Evolutionary conservation across 202 grass and related monocot species (phyloP).

Genomic region (Cymbopogon flexuosus): DNA sequence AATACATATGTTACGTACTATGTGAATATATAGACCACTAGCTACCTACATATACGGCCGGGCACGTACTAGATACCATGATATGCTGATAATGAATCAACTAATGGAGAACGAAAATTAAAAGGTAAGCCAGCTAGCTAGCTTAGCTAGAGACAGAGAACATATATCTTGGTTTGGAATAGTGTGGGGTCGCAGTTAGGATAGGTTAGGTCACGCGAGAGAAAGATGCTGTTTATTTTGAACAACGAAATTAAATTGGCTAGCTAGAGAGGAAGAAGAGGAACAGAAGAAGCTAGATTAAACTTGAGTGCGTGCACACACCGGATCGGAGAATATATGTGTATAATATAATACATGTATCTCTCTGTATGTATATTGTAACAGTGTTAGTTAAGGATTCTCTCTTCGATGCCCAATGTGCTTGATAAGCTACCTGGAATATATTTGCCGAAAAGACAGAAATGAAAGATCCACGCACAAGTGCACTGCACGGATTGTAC

Average conservation of each 20-base stretch:
- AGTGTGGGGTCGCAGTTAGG: slow-evolving; percentile 26
- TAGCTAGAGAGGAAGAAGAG: background rate
- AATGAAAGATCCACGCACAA: background rate
- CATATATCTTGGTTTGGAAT: slow-evolving; percentile 16
- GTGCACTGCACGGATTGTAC: background rate
- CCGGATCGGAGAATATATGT: slow-evolving; percentile 34
- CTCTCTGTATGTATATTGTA: background rate
- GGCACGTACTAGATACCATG: background rate
- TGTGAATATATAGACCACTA: background rate
- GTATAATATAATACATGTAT: background rate
- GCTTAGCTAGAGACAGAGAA: background rate
- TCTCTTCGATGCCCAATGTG: slow-evolving; percentile 10
- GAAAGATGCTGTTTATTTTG: slow-evolving; percentile 16
- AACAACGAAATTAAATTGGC: background rate
- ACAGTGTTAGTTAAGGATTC: slow-evolving; percentile 34
- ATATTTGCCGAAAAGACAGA: slow-evolving; percentile 25
- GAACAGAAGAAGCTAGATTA: background rate
- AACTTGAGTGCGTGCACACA: slow-evolving; percentile 14
- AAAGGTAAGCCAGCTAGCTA: background rate
- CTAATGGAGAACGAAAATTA: background rate
- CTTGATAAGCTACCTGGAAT: slow-evolving; percentile 58
- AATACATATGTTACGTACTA: background rate
- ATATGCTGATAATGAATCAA: background rate
- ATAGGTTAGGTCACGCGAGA: slow-evolving; percentile 41
- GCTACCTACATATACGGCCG: background rate